These are phyloP conservation scores for Moesziomyces parantarcticus DNA, from an alignment of 1,284 basidiomycete species.

Conservation along the genomic window DNA sequence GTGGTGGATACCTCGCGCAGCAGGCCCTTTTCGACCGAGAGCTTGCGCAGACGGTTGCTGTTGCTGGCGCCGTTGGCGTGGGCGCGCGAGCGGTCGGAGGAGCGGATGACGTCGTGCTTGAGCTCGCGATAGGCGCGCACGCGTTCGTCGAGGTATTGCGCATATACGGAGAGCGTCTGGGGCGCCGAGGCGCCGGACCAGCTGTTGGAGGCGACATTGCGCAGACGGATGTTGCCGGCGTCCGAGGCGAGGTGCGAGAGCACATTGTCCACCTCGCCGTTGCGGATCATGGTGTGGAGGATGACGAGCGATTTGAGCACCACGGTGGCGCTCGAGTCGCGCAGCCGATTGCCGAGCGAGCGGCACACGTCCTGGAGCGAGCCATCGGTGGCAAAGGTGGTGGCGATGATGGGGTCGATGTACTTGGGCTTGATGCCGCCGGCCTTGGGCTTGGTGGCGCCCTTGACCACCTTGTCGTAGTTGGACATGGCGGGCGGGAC, in stretches of 20 bases:
- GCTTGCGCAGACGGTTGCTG: slow-evolving; percentile 78
- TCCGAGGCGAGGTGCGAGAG: slow-evolving; percentile 78
- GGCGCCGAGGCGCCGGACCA: slow-evolving; percentile 71
- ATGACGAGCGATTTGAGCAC: slow-evolving; percentile 97
- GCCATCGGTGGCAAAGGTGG: slow-evolving; percentile 91
- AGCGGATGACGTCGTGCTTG: slow-evolving; percentile 90
- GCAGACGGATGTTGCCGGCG: slow-evolving; percentile 78
- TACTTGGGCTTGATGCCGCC: slow-evolving; percentile 66
- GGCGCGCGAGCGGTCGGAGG: slow-evolving; percentile 80
- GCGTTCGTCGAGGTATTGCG: slow-evolving; percentile 86
- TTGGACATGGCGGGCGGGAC: slow-evolving; percentile 21
- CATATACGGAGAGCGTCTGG: slow-evolving; percentile 86
- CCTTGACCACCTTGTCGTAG: slow-evolving; percentile 66
- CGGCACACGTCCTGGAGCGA: slow-evolving; percentile 90
- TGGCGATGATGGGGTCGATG: slow-evolving; percentile 82
- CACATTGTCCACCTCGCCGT: slow-evolving; percentile 90
- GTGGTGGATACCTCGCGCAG: slow-evolving; percentile 90
- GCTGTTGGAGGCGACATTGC: slow-evolving; percentile 73
- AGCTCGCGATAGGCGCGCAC: slow-evolving; percentile 90
- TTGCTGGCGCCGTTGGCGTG: slow-evolving; percentile 66
- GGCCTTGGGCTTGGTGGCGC: slow-evolving; percentile 66
- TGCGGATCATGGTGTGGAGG: slow-evolving; percentile 92
- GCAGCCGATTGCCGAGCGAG: slow-evolving; percentile 82
- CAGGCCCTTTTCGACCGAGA: slow-evolving; percentile 95
- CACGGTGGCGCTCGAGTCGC: slow-evolving; percentile 89